Evolutionary conservation across 257 asterid genomes (phyloP).

Genomic region (Gardenia jasminoides): DNA sequence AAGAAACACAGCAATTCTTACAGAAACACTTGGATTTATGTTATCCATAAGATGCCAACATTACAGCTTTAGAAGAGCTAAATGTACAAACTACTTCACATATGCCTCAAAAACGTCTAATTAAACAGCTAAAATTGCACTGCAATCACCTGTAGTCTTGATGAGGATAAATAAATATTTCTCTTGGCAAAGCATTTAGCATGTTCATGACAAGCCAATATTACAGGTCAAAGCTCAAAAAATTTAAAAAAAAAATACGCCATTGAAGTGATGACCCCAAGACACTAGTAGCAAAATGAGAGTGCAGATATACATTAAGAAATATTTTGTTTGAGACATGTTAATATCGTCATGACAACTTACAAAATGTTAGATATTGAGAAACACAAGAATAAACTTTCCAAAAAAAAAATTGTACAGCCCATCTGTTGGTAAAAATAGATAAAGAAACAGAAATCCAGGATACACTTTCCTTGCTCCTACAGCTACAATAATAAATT

Average conservation of each 20-base stretch:
- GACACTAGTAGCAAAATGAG: neutral
- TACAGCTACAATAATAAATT: neutral
- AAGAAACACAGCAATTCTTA: neutral
- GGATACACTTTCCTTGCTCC: neutral
- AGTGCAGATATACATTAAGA: neutral
- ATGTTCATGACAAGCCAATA: neutral
- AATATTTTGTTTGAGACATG: neutral
- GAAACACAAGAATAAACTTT: neutral
- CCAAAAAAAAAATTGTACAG: neutral
- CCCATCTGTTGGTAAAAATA: neutral
- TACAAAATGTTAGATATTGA: neutral
- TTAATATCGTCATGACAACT: neutral
- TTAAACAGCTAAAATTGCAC: neutral
- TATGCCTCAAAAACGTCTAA: neutral
- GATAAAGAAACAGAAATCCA: neutral
- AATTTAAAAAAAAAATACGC: too few relatives aligned
- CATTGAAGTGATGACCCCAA: neutral
- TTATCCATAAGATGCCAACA: neutral
- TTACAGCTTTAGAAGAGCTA: neutral
- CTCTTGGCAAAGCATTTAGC: neutral
- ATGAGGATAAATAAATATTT: neutral
- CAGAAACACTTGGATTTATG: neutral
- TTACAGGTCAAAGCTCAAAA: neutral
- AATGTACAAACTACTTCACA: neutral
- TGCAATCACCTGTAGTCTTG: neutral